These are phyloP conservation scores for Trichoderma sp. DNA, from an alignment of 2,329 filamentous ascomycete species.

Conservation along the genomic window DNA sequence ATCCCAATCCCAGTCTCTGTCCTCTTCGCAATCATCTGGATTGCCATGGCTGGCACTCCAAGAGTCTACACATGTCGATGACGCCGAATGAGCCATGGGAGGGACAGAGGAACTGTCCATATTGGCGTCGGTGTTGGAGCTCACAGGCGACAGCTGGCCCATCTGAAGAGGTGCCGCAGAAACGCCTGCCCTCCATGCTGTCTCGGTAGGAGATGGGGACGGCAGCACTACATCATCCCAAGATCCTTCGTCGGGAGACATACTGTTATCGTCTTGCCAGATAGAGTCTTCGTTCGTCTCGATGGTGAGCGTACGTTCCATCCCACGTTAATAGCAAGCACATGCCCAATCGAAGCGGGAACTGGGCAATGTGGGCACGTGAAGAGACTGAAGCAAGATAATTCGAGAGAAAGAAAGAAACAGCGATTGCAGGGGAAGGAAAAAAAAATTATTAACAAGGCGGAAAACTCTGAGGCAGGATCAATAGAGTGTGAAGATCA, in stretches of 20 bases:
- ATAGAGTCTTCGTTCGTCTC: slow-evolving; percentile 45
- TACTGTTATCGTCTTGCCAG: slow-evolving; percentile 51
- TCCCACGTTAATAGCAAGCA: slow-evolving; percentile 48
- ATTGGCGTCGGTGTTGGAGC: slow-evolving; percentile 50
- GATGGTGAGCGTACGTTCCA: slow-evolving; percentile 49
- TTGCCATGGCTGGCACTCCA: slow-evolving; percentile 48
- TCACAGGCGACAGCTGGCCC: slow-evolving; percentile 57
- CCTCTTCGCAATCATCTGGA: slow-evolving; percentile 43
- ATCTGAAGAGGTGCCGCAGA: slow-evolving; percentile 40
- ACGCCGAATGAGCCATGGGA: slow-evolving; percentile 48
- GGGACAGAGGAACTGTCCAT: slow-evolving; percentile 45
- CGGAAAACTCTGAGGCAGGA: neutral
- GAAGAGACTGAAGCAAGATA: neutral
- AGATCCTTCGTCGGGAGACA: slow-evolving; percentile 47
- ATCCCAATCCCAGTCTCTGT: slow-evolving; percentile 56
- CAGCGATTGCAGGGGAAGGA: neutral
- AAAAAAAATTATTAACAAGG: neutral
- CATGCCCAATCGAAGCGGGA: slow-evolving; percentile 38
- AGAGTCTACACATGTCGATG: slow-evolving; percentile 50
- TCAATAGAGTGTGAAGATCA: slow-evolving; percentile 6
- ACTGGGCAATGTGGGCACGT: neutral
- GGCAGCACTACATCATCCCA: slow-evolving; percentile 34
- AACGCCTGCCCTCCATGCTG: slow-evolving; percentile 34
- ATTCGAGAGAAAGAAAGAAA: slow-evolving; percentile 12
- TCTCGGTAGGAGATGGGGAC: slow-evolving; percentile 39